These are phyloP conservation scores for Vigna radiata DNA, from an alignment of 306 rosid species.

Conservation along the genomic window DNA sequence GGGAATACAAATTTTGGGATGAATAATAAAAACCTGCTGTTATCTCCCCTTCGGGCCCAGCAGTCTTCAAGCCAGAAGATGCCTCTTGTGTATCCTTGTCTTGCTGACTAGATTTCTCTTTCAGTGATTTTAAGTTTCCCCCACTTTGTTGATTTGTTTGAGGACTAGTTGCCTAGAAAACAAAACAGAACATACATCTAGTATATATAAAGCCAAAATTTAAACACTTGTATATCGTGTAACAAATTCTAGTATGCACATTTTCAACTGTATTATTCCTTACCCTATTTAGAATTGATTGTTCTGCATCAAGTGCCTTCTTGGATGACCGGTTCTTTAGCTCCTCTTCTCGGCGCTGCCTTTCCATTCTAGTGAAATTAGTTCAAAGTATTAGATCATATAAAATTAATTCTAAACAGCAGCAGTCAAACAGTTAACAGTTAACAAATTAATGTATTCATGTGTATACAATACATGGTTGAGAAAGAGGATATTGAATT, in stretches of 20 bases:
- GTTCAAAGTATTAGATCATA: constrained; percentile 30
- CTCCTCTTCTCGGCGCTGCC: constrained; percentile 71
- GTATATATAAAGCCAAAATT: constrained; percentile 18
- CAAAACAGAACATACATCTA: constrained; percentile 32
- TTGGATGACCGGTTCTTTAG: constrained; percentile 62
- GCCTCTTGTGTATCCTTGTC: constrained; percentile 59
- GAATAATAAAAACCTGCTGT: constrained; percentile 59
- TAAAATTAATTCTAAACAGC: constrained; percentile 32
- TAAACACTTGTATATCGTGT: constrained; percentile 18
- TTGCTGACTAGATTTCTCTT: constrained; percentile 61
- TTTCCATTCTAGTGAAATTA: constrained; percentile 62
- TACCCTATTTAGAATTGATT: constrained; percentile 61
- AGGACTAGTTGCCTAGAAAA: constrained; percentile 66
- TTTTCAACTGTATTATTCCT: constrained; percentile 40
- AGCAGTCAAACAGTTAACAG: not conserved
- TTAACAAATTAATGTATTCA: not conserved
- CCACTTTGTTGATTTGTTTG: constrained; percentile 65
- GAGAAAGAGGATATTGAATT: constrained; percentile 21
- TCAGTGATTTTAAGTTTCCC: constrained; percentile 65
- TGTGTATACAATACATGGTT: not conserved
- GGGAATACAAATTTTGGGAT: constrained; percentile 35
- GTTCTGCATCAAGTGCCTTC: constrained; percentile 56
- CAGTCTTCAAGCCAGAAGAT: constrained; percentile 62
- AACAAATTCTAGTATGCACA: constrained; percentile 19
- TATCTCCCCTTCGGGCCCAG: constrained; percentile 70